These are phyloP conservation scores for Fistulifera pelliculosa DNA, from an alignment of 108 stramenopile genomes.

Conservation along the genomic window DNA sequence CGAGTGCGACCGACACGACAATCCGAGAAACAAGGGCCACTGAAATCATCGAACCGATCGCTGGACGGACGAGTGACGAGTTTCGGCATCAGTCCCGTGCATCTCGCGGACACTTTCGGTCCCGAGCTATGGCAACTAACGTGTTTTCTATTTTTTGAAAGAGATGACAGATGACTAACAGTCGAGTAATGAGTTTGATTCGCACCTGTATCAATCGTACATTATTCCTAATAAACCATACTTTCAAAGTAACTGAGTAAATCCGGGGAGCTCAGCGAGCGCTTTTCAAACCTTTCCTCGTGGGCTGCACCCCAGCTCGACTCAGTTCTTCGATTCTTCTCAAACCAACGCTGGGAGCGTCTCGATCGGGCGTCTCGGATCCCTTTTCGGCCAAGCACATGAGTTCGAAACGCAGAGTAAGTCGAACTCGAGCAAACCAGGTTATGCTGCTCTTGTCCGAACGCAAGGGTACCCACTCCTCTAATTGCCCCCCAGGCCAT, in stretches of 20 bases:
- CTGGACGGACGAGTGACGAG: too few species aligned
- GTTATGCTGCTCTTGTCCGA: constrained; percentile 63
- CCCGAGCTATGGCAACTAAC: too few species aligned
- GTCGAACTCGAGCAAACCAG: constrained; percentile 79
- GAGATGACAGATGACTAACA: too few species aligned
- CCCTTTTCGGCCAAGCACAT: constrained; percentile 50
- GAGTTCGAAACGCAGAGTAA: constrained; percentile 77
- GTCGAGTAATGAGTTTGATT: too few species aligned
- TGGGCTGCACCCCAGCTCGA: constrained; percentile 52
- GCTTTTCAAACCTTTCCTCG: constrained; percentile 36
- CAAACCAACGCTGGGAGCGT: constrained; percentile 47
- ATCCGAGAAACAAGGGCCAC: too few species aligned
- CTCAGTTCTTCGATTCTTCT: constrained; percentile 60
- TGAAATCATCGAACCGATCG: too few species aligned
- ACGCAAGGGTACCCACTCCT: constrained; percentile 84
- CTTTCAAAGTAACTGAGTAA: constrained; percentile 48
- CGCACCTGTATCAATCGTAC: too few species aligned
- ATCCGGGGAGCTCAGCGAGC: constrained; percentile 36
- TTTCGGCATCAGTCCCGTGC: too few species aligned
- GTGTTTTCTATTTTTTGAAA: too few species aligned
- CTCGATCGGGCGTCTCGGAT: constrained; percentile 6
- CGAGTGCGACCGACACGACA: too few species aligned
- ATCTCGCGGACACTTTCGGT: too few species aligned
- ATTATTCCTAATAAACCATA: constrained; percentile 15
- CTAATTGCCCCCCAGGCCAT: constrained; percentile 67